These are phyloP conservation scores for Corymbia calophylla DNA, from an alignment of 441 rosid species.

Conservation along the genomic window DNA sequence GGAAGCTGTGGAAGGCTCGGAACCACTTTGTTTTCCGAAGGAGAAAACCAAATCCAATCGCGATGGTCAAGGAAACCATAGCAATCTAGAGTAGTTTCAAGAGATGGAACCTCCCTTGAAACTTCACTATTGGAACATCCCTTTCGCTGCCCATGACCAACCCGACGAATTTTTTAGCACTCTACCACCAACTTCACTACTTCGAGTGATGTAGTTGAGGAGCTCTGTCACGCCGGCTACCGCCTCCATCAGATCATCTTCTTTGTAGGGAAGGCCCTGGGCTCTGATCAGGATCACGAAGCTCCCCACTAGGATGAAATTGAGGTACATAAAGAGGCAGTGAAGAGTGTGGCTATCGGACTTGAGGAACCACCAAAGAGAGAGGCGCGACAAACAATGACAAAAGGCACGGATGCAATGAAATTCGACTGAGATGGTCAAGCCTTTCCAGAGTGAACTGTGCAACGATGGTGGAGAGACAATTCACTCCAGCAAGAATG, in stretches of 20 bases:
- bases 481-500: too few species aligned
- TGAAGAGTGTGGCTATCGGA: not conserved
- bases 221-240: not conserved
- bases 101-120: too few species aligned
- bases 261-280: not conserved
- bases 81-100: too few species aligned
- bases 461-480: too few species aligned
- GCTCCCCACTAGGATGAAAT: not conserved
- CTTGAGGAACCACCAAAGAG: not conserved
- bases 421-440: not conserved
- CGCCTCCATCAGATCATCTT: not conserved
- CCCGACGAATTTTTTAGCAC: too few species aligned
- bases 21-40: too few species aligned
- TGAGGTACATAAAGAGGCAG: not conserved
- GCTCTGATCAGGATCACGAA: not conserved
- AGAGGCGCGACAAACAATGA: not conserved
- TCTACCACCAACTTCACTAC: rapidly evolving
- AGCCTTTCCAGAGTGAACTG: not conserved
- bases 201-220: not conserved
- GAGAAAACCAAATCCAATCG: too few species aligned
- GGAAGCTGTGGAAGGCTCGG: too few species aligned
- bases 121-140: too few species aligned
- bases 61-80: too few species aligned
- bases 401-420: not conserved
- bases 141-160: too few species aligned